Base-by-base conservation (phyloP, 805 yeast genomes). In the Kodamaea fukazawae region DNA sequence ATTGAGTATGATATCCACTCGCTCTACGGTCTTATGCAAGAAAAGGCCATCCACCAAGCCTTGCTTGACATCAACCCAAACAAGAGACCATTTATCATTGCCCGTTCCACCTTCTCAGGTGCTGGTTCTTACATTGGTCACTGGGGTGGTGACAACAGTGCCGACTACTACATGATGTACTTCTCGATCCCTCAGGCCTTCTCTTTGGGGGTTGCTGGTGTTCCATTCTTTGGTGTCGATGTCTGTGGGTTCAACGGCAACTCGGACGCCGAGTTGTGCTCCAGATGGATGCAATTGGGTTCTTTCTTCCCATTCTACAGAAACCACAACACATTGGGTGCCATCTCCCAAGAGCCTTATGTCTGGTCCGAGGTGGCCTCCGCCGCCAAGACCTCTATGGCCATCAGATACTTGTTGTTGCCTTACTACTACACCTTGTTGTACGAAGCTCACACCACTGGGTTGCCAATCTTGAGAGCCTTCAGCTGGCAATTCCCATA, bases 321-420 rank as follows among this genome's bases (percentile, higher is more conserved):
- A 38, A 60, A 60, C 44, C 65, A 60, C 42, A 60, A 61, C 37
- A 45, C 43, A 6, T 34, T 47, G n/a, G 58, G 55, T 8, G 53
- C 55, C 10, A 47, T 39, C 15, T 29, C 51, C 10, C 66, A 61
- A 43, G 65, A 60, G 46, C 64, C 63, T 12, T 60, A 58, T 36
- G 48, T 48, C 12, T 61, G 66, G 66, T 45, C 44, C 10, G 39
- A 50, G 8, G 65, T 60, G 16, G 43, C 51, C 3, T 50, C 49
- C 10, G 64, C 64, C 12, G 41, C 65, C 3, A 54, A 44, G 32
- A 51, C 48, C 3, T 47, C 58, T 4, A 55, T 58, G 53, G 42
- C 62, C 54, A 70, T 58, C 59, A 54, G 74, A 65, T 51, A 60
- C 71, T 46, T 39, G 23, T 44, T 55, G 28, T 48, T 55, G 39